Base-by-base conservation (phyloP, 768 basidiomycete genomes). In the Cystobasidium ongulense region DNA sequence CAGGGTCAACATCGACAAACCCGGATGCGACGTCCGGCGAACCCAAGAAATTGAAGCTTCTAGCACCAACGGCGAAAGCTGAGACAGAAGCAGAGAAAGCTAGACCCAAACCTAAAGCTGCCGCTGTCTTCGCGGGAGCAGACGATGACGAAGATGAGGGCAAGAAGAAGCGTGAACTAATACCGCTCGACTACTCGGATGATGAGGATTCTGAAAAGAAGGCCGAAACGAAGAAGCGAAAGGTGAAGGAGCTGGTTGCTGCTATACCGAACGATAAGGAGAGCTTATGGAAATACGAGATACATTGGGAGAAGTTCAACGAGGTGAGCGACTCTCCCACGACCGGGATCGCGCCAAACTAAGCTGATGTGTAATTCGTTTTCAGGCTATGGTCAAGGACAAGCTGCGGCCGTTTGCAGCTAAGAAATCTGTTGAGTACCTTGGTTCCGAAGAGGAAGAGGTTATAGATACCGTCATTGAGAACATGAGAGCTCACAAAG, bases 81-180 rank as follows among this genome's bases (percentile, higher is more conserved):
- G 76, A 74, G 36, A 4, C 83, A 21, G 93, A 95, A 80, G 81
- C 95, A 74, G 82, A 86, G 72, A 87, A 86, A 71, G 82, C 81
- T 52, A 85, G 84, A 66, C 89, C 90, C 18, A 95, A 93, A 81
- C 86, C 95, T 3, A 41, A 52, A 46, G 94, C 94, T 10, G 91
- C 95, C 76, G 90, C 86, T 10, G 86, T 97, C 59, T 89, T 96
- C 10, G 94, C 93, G 31, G 97, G 94, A 80, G 95, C 61, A n/a
- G 78, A 78, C 23, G 78, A 79, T 31, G 79, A 79, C 23, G 78
- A 79, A 17, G 76, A 75, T 35, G 63, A 67, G 10, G 64, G 36
- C 8, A 64, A 72, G 54, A 74, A 76, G 64, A 77, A 76, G 74
- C 57, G 79, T 25, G 74, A 75, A 72, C 70, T 79, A 23, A 76